Evolutionary conservation across 768 basidiomycete genomes (phyloP), one percentile per base, ranked within the genome.

Genomic region (Russula earlei): DNA sequence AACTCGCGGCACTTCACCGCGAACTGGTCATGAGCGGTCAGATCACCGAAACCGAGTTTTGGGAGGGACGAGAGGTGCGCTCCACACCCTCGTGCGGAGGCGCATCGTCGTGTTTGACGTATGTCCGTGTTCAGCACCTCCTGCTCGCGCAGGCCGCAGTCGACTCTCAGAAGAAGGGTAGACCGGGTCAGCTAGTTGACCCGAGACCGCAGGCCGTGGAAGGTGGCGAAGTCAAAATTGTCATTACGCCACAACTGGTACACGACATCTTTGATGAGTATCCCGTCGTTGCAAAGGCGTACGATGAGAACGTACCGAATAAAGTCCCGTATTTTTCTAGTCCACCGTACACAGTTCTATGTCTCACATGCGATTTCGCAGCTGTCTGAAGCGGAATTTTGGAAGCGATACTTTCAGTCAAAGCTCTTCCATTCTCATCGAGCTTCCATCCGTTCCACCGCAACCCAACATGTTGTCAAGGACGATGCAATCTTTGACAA

Each of bases 191-290:
- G 63, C 77, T 94, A 24, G 90, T 93, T 19, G 91, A 93, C 64
- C 91, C 90, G 5, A 84, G 89, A 38, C 89, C 90, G 4, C 85
- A 90, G 65, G 83, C 89, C 1, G 81, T 85, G 17, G 87, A 90
- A 58, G 80, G 82, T 22, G 90, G 89, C 17, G 89, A 94, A 69
- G 79, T 87, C 66, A 94, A 90, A 69, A 90, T 93, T 60, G 81
- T 85, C 60, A 85, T 95, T 46, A 94, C 92, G 3, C 88, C 88
- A 15, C 90, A 93, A 69, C 77, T 97, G 43, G 87, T 95, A 33
- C 84, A 90, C 64, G 95, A 98, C 65, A 92, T 98, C 47, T 99
- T 99, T 64, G 93, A 98, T 61, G 94, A 96, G 72, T 98, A 93
- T 67, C 94, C 96, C 2, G 87, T 96, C 31, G 91, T 98, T 12